Conservation (phyloP, 2,329 filamentous ascomycete species). For the Corinectria fuckeliana region DNA sequence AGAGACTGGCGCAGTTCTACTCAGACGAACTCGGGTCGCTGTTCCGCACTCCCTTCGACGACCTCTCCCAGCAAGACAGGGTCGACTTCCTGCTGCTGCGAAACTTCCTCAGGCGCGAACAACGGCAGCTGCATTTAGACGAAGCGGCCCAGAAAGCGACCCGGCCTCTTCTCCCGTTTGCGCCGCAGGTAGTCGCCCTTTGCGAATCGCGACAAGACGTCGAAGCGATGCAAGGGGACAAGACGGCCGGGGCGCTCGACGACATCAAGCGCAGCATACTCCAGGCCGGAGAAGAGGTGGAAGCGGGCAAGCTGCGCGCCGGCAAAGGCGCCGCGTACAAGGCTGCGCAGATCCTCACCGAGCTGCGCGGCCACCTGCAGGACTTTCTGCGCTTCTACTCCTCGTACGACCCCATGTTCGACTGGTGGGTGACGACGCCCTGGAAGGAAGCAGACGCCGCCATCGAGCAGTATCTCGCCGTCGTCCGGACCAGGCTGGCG, state of each 20-base stretch:
- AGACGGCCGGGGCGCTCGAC: constrained; percentile 51
- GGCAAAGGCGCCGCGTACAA: constrained; percentile 54
- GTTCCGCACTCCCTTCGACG: constrained; percentile 35
- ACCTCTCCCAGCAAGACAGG: constrained; percentile 49
- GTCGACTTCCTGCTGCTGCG: constrained; percentile 58
- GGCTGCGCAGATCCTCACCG: constrained; percentile 50
- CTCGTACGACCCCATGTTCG: constrained; percentile 62
- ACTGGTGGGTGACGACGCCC: constrained; percentile 61
- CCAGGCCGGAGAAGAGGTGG: constrained; percentile 44
- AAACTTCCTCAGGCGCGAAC: constrained; percentile 50
- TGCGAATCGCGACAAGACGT: constrained; percentile 56
- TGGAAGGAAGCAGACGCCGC: constrained; percentile 48
- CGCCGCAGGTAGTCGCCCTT: constrained; percentile 48
- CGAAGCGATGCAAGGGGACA: constrained; percentile 49
- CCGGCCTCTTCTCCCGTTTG: constrained; percentile 53
- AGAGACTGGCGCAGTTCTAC: constrained; percentile 50
- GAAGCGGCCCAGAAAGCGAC: constrained; percentile 45
- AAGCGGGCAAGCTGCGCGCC: constrained; percentile 41
- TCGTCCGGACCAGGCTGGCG: constrained; percentile 51
- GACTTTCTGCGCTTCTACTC: constrained; percentile 60
- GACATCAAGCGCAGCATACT: constrained; percentile 42
- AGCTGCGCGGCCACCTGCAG: constrained; percentile 49
- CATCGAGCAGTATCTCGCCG: constrained; percentile 44
- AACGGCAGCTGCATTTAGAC: constrained; percentile 49
- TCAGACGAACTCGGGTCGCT: constrained; percentile 46